Evolutionary conservation across 176 grass and related monocot species (phyloP), one percentile per base, ranked within the genome.

Genomic region (Hyparrhenia diplandra): DNA sequence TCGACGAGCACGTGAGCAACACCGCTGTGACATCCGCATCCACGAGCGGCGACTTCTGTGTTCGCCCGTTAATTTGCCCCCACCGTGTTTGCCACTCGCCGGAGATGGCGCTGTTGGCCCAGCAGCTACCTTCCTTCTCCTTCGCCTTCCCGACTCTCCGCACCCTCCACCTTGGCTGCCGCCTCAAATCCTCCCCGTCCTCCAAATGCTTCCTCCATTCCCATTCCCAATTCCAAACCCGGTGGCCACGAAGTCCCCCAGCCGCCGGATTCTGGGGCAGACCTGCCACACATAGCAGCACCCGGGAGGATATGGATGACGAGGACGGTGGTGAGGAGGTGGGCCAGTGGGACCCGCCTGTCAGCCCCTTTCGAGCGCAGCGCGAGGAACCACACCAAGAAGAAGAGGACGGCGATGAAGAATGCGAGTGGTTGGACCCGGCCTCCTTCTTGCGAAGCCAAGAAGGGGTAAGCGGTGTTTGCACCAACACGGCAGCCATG

Each of bases 31-130:
- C 23, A 25, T 59, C 55, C n/a, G 55, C 10, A 2, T 25, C 23
- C 8, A 59, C n/a, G 8, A 11, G 9, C 55, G n/a, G 25, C 59
- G 12, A 10, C 58, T 27, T 34, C 3, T 20, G 35, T 24, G 11
- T n/a, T n/a, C n/a, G n/a, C n/a, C n/a, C n/a, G n/a, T n/a, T n/a
- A n/a, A n/a, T n/a, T n/a, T n/a, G n/a, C n/a, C n/a, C n/a, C n/a
- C n/a, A n/a, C n/a, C n/a, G n/a, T n/a, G n/a, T 68, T 37, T 23
- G 35, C 17, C 21, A 13, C 36, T 69, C n/a, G 37, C 21, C 21
- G n/a, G 37, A 49, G 62, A 88, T 88, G 86, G 67, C 80, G 16
- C 46, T 83, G n/a, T 45, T 9, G 73, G 49, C 46, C 49, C 74
- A 59, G 11, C 67, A 76, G 27, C 74, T 71, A 13, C 66, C 45